Evolutionary conservation across 2,329 filamentous ascomycete genomes (phyloP).

Genomic region (Chaetomium sp.): DNA sequence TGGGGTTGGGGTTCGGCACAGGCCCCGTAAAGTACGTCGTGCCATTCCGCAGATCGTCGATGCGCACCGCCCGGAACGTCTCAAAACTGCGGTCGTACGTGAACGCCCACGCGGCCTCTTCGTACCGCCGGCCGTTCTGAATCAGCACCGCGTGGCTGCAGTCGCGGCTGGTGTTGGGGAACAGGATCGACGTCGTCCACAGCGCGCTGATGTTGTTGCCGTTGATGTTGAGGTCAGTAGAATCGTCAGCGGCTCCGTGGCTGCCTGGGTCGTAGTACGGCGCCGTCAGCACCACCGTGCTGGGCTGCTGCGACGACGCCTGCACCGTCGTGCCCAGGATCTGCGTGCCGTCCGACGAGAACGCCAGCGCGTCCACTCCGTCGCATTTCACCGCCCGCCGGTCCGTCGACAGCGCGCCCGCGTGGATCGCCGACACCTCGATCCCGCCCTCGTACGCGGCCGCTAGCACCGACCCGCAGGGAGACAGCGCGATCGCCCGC

Average conservation of each 20-base stretch:
- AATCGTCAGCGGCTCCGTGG: conserved; percentile 51
- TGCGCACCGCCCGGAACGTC: conserved; percentile 69
- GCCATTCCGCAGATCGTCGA: conserved; percentile 68
- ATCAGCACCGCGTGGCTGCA: conserved; percentile 72
- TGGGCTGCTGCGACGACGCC: conserved; percentile 47
- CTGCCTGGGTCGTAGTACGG: conserved; percentile 72
- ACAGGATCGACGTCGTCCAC: conserved; percentile 82
- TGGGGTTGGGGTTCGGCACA: conserved; percentile 43
- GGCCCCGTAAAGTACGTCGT: conserved; percentile 76
- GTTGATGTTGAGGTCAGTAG: too few species aligned
- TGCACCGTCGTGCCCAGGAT: conserved; percentile 68
- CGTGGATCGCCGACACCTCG: conserved; percentile 70
- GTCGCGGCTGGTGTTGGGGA: conserved; percentile 71
- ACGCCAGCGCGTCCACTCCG: conserved; percentile 64
- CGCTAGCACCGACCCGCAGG: conserved; percentile 73
- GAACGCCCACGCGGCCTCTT: conserved; percentile 69
- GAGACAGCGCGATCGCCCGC: conserved; percentile 71
- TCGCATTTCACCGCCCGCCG: conserved; percentile 73
- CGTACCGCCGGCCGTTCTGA: conserved; percentile 46
- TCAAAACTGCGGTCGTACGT: conserved; percentile 72
- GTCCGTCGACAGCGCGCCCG: conserved; percentile 57
- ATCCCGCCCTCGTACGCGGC: conserved; percentile 85
- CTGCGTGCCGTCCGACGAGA: conserved; percentile 72
- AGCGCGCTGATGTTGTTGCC: conserved; percentile 60
- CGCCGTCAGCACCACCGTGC: conserved; percentile 69